Conservation (phyloP, 768 basidiomycete genomes). For the Tulasnella calospora region DNA sequence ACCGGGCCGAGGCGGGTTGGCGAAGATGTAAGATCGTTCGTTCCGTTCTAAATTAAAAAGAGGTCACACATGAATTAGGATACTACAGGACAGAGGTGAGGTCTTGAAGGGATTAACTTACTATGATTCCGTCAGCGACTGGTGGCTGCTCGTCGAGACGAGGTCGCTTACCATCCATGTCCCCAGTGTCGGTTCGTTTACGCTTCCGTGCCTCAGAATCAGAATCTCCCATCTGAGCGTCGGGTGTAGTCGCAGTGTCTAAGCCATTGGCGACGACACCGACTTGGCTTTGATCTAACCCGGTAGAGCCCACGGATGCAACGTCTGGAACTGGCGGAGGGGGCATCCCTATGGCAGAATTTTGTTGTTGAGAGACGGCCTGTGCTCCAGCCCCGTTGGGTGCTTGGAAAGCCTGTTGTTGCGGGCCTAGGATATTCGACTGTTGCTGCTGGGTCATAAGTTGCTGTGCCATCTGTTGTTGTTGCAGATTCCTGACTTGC, state of each 20-base stretch:
- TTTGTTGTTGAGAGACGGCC: slow-evolving; percentile 7
- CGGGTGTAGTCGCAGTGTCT: slow-evolving; percentile 39
- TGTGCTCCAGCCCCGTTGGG: slow-evolving; percentile 5
- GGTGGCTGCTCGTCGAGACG: slow-evolving; percentile 38
- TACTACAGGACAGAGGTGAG: background rate
- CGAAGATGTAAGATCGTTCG: background rate
- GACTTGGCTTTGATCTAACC: background rate
- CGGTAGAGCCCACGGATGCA: background rate
- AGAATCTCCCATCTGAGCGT: slow-evolving; percentile 7
- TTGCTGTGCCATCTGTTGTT: slow-evolving; percentile 6
- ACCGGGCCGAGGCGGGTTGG: slow-evolving; percentile 32
- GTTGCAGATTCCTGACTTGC: background rate
- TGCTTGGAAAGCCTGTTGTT: slow-evolving; percentile 12
- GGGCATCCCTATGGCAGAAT: background rate
- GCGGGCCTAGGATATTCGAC: slow-evolving; percentile 19
- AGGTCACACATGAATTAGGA: background rate
- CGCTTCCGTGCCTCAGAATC: slow-evolving; percentile 66
- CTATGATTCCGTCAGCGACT: slow-evolving; percentile 33
- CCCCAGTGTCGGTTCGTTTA: slow-evolving; percentile 58
- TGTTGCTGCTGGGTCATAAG: background rate
- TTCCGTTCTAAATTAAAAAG: background rate
- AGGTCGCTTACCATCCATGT: slow-evolving; percentile 61
- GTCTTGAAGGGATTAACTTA: slow-evolving; percentile 11
- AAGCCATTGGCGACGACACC: slow-evolving; percentile 41
- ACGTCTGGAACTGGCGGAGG: background rate